These are phyloP conservation scores for Dinochytrium kinnereticum DNA, from an alignment of 371 early-diverging fungal species.

Conservation along the genomic window DNA sequence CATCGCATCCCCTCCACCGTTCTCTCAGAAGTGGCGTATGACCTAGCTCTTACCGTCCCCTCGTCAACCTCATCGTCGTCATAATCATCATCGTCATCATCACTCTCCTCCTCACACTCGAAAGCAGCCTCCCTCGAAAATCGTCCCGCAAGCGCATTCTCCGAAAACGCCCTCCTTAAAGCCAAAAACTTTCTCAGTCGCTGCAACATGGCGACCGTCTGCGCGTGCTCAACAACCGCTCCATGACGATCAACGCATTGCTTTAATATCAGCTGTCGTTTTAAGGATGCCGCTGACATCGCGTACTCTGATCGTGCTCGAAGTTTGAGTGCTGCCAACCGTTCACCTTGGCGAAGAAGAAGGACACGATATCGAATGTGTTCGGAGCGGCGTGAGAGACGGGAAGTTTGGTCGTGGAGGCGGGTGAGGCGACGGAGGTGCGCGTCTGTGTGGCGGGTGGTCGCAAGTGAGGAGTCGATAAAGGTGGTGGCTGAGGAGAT, in stretches of 20 bases:
- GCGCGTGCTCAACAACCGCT: slow-evolving; percentile 51
- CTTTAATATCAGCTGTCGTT: slow-evolving; percentile 44
- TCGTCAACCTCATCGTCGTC: too few relatives aligned
- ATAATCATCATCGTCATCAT: background rate
- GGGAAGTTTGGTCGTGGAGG: slow-evolving; percentile 33
- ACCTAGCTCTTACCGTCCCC: too few relatives aligned
- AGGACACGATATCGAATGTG: slow-evolving; percentile 34
- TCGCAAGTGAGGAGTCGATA: background rate
- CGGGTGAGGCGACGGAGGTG: slow-evolving; percentile 18
- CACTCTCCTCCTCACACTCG: background rate
- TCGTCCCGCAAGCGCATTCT: background rate
- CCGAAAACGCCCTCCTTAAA: slow-evolving; percentile 39
- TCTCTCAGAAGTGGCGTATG: too few relatives aligned
- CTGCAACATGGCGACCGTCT: slow-evolving; percentile 46
- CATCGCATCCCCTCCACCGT: too few relatives aligned
- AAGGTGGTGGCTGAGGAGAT: slow-evolving; percentile 6
- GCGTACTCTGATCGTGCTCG: slow-evolving; percentile 45
- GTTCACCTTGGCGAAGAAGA: slow-evolving; percentile 44
- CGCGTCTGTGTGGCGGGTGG: slow-evolving; percentile 28
- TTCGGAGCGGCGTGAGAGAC: slow-evolving; percentile 33
- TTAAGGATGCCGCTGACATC: slow-evolving; percentile 45
- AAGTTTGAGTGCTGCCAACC: slow-evolving; percentile 33
- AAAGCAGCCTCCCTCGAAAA: background rate
- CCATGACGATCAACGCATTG: slow-evolving; percentile 39
- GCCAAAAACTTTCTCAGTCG: slow-evolving; percentile 41